Evolutionary conservation across 805 yeast species (phyloP).

Genomic region (Soucietia sequanensis): DNA sequence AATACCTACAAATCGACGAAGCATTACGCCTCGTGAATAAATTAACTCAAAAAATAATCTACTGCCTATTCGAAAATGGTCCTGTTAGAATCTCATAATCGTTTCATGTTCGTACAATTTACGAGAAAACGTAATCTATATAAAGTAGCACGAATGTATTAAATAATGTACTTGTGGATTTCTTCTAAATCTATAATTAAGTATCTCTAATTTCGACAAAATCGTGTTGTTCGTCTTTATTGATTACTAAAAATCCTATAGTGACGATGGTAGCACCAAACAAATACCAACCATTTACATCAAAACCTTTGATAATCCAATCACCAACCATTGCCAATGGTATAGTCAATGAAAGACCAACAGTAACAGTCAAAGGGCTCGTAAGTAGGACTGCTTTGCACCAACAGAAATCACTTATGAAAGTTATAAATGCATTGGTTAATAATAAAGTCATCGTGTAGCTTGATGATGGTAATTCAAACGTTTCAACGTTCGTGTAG

Average conservation of each 20-base stretch:
- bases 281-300: constrained; percentile 60
- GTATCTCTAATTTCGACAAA: constrained; percentile 15
- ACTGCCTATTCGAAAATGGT: too few species aligned
- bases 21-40: too few species aligned
- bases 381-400: constrained; percentile 92
- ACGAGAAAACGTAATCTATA: too few species aligned
- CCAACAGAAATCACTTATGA: constrained; percentile 92
- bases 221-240: constrained; percentile 73
- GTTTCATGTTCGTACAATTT: too few species aligned
- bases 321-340: constrained; percentile 96
- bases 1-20: too few species aligned
- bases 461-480: constrained; percentile 63
- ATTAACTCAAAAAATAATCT: too few species aligned
- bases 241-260: constrained; percentile 78
- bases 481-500: constrained; percentile 60
- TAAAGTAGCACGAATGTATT: too few species aligned
- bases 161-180: too few species aligned
- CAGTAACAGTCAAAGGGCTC: constrained; percentile 92
- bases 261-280: constrained; percentile 82
- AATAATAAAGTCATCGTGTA: constrained; percentile 53
- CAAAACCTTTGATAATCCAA: constrained; percentile 64
- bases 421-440: constrained; percentile 72
- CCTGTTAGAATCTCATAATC: too few species aligned
- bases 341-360: constrained; percentile 88
- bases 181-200: too few species aligned